A percentile compares a stretch with the other conserved stretches of the same genome.
These are phyloP conservation scores for Wickerhamomyces rabaulensis DNA, from an alignment of 805 yeast genomes.

Conservation along the genomic window DNA sequence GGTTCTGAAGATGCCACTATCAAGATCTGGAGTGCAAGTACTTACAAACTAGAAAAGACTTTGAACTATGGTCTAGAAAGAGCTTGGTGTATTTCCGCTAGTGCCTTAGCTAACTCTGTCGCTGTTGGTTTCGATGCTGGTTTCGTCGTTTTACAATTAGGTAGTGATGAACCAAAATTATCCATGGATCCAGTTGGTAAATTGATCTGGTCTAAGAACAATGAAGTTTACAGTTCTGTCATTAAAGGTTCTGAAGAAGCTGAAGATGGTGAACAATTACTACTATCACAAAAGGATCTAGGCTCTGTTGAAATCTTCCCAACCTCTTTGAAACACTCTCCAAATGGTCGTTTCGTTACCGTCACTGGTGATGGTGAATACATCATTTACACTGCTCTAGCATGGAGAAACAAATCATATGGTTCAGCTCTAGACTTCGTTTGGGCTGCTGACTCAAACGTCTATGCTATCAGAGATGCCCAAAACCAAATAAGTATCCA, in stretches of 20 bases:
- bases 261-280: slow-evolving; percentile 76
- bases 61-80: slow-evolving; percentile 89
- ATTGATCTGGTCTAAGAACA: slow-evolving; percentile 82
- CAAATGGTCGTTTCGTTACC: slow-evolving; percentile 95
- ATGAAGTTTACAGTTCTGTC: slow-evolving; percentile 77
- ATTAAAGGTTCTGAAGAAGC: slow-evolving; percentile 64
- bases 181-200: slow-evolving; percentile 94
- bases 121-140: slow-evolving; percentile 97
- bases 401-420: slow-evolving; percentile 95
- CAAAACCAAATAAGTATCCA: slow-evolving; percentile 60
- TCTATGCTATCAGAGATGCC: slow-evolving; percentile 77
- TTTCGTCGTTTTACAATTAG: slow-evolving; percentile 78
- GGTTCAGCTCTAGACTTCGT: slow-evolving; percentile 88
- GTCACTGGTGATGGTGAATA: slow-evolving; percentile 98
- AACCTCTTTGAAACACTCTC: slow-evolving; percentile 80
- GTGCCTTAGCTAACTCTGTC: slow-evolving; percentile 65
- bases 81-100: slow-evolving; percentile 89
- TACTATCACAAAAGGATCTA: slow-evolving; percentile 79
- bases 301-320: slow-evolving; percentile 96
- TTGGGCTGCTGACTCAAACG: slow-evolving; percentile 90
- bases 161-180: slow-evolving; percentile 89
- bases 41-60: slow-evolving; percentile 90
- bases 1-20: slow-evolving; percentile 97
- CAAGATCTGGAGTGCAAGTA: slow-evolving; percentile 91
- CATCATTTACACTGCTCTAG: slow-evolving; percentile 91